Evolutionary conservation across 2,329 filamentous ascomycete genomes (phyloP).

Genomic region (Clathrospora elynae): DNA sequence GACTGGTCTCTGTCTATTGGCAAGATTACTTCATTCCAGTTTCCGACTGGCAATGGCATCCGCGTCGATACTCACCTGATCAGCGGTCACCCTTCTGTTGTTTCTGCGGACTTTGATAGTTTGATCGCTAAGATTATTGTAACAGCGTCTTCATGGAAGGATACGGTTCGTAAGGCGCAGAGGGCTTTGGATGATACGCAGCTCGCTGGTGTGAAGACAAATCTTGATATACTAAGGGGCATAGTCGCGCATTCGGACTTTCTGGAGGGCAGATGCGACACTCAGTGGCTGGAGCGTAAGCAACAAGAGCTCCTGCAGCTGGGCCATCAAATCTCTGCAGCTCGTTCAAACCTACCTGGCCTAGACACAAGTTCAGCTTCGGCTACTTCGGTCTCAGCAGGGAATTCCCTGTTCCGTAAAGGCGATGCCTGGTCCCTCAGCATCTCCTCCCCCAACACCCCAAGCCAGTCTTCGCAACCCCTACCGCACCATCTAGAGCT

Average conservation of each 20-base stretch:
- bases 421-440: slow-evolving; percentile 64
- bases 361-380: slow-evolving; percentile 7
- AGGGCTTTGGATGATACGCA: slow-evolving; percentile 61
- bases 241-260: slow-evolving; percentile 61
- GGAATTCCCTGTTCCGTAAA: slow-evolving; percentile 59
- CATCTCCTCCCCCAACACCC: slow-evolving; percentile 45
- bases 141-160: slow-evolving; percentile 60
- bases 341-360: background rate
- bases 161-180: slow-evolving; percentile 58
- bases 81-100: slow-evolving; percentile 49
- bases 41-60: slow-evolving; percentile 63
- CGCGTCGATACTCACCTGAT: slow-evolving; percentile 62
- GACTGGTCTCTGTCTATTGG: slow-evolving; percentile 65
- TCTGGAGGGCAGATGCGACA: slow-evolving; percentile 55
- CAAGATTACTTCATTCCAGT: slow-evolving; percentile 59
- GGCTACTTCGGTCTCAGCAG: slow-evolving; percentile 11
- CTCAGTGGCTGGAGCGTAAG: slow-evolving; percentile 62
- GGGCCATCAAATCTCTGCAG: slow-evolving; percentile 16
- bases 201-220: slow-evolving; percentile 64
- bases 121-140: slow-evolving; percentile 65
- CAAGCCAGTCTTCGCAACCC: slow-evolving; percentile 7
- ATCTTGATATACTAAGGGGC: slow-evolving; percentile 59
- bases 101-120: slow-evolving; percentile 64
- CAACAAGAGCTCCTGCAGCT: slow-evolving; percentile 50
- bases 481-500: slow-evolving; percentile 59